Base-by-base conservation (phyloP, 768 basidiomycete species). In the Mycena epipterygia region DNA sequence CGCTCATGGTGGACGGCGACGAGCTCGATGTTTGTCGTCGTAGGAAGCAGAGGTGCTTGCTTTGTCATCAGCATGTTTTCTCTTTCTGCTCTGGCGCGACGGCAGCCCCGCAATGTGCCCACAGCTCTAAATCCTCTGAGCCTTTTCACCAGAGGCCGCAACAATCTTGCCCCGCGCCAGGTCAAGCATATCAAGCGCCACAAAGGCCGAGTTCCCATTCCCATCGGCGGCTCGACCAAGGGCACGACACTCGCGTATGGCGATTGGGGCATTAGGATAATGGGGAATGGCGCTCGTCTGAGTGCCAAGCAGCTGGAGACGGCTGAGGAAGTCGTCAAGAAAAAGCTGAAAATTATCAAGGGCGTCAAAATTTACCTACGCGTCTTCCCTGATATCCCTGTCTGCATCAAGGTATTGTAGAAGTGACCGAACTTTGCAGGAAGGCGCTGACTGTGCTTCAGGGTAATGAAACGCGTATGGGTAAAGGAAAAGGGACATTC, bases 381-480 rank as follows among this genome's bases (percentile, higher is more conserved):
- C 58, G 92, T 98, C 46, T 99, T 99, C 83, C 97, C 98, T 5
- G 96, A 99, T 82, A 91, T 98, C 68, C 96, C 97, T 3, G 96
- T 99, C 68, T 98, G 97, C 84, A 91, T 98, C 63, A 99, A 99
- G 89, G 95, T 95, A 67, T n/a, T 49, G 85, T 76, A 11, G 41
- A 19, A 21, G 56, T 32, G 52, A 55, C 42, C 6, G 32, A 5
- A 21, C 13, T 13, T 19, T n/a, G n/a, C 25, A 16, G 8, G n/a
- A 25, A 2, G 14, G 6, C 16, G 7, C 8, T 52, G 48, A 25
- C 14, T 71, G 35, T 25, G 27, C 44, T 37, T 30, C 68, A 96
- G 95, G 97, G 98, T 62, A 99, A 98, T 75, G 97, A 99, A 81
- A 97, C 96, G 7, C 93, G 98, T 87, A 98, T 99, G 98, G 98